Conservation (phyloP, 2,329 filamentous ascomycete species). For the Arachnopeziza araneosa region DNA sequence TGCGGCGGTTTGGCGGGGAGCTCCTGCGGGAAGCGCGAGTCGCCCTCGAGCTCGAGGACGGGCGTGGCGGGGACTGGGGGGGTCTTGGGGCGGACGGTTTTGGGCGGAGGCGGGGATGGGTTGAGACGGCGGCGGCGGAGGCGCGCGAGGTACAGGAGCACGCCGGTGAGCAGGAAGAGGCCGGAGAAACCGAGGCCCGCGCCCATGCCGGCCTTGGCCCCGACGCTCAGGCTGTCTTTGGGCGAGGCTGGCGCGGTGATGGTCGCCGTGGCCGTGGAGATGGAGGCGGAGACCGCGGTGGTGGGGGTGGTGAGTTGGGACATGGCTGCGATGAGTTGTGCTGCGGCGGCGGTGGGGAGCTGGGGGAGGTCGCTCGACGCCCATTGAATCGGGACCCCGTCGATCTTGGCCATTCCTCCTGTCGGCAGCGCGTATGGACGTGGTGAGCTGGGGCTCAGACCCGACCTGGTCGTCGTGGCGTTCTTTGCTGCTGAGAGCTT, state of each 20-base stretch:
- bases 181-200: not conserved
- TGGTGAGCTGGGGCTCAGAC: not conserved
- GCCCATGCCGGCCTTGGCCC: not conserved
- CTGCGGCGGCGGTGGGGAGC: not conserved
- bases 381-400: not conserved
- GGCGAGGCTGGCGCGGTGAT: not conserved
- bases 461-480: not conserved
- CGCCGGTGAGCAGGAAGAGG: not conserved
- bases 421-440: not conserved
- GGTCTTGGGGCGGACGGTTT: not conserved
- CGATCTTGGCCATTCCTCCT: not conserved
- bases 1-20: not conserved
- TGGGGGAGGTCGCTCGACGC: not conserved
- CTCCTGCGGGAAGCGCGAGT: not conserved
- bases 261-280: not conserved
- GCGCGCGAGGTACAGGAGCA: not conserved
- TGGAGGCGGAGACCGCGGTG: not conserved
- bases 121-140: not conserved
- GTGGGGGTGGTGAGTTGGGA: not conserved
- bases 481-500: not conserved
- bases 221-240: not conserved
- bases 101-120: too few species aligned
- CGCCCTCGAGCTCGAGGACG: not conserved
- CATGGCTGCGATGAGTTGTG: not conserved
- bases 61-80: too few species aligned